Conservation (phyloP, 306 rosid species). For the Cajanus cajan region DNA sequence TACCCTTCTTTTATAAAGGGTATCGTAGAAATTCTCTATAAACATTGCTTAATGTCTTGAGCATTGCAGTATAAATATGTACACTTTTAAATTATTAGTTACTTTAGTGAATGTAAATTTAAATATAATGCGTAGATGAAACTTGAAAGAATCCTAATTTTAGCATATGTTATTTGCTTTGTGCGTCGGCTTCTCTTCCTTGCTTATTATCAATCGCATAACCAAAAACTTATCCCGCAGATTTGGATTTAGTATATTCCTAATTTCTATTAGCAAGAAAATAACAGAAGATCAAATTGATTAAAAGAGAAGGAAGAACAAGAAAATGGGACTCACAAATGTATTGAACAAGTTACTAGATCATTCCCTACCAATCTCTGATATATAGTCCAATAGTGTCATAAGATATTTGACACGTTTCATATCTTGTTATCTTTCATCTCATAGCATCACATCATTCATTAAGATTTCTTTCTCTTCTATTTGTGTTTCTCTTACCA, state of each 20-base stretch:
- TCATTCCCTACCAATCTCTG: neutral
- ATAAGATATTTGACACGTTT: neutral
- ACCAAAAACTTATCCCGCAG: neutral
- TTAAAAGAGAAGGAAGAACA: neutral
- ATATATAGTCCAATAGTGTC: neutral
- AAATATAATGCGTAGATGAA: neutral
- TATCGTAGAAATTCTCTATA: too few relatives aligned
- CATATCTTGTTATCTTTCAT: neutral
- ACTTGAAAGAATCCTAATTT: neutral
- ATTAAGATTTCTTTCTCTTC: neutral
- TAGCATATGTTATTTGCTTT: conserved; percentile 23
- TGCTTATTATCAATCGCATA: neutral
- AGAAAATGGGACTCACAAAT: neutral
- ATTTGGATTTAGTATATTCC: conserved; percentile 26
- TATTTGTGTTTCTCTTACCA: neutral
- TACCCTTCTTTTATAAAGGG: too few relatives aligned
- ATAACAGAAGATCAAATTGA: neutral
- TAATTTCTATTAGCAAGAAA: conserved; percentile 23
- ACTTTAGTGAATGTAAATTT: neutral
- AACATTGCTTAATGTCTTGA: too few relatives aligned
- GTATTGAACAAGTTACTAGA: neutral
- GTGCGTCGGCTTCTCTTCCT: neutral
- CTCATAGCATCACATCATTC: neutral
- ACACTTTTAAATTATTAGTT: neutral
- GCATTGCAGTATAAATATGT: neutral